A percentile compares a stretch with the other conserved stretches of the same genome.
These are phyloP conservation scores for Dichotomopilus funicola DNA, from an alignment of 2,329 filamentous ascomycete species.

Conservation along the genomic window DNA sequence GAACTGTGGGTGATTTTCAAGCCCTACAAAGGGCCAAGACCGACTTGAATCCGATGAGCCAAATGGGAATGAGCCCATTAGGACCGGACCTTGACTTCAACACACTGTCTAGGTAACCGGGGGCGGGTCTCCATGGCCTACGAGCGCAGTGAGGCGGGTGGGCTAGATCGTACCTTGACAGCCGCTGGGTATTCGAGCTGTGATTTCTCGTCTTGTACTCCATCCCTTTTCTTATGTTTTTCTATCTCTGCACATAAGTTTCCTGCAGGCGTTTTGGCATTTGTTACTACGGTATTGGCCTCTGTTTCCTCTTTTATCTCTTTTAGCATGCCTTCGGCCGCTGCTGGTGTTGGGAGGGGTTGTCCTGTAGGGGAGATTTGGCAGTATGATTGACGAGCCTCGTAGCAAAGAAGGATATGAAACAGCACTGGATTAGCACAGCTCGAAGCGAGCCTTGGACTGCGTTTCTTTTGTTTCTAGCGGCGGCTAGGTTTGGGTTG, in stretches of 20 bases:
- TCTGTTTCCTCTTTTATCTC: too few relatives aligned
- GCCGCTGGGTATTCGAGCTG: too few relatives aligned
- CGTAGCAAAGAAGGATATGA: slow-evolving; percentile 9
- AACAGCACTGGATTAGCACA: background rate
- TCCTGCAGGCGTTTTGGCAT: too few relatives aligned
- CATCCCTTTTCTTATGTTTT: slow-evolving; percentile 2
- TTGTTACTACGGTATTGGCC: too few relatives aligned
- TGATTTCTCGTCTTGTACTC: background rate
- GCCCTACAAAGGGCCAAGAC: slow-evolving; percentile 41
- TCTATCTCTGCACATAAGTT: background rate
- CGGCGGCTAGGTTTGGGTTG: background rate
- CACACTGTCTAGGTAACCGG: slow-evolving; percentile 28
- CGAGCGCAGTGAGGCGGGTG: too few relatives aligned
- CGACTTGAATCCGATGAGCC: slow-evolving; percentile 29
- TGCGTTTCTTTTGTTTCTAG: slow-evolving; percentile 8
- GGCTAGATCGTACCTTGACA: too few relatives aligned
- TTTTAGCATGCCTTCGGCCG: too few relatives aligned
- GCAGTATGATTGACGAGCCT: slow-evolving; percentile 10
- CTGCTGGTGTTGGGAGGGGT: too few relatives aligned
- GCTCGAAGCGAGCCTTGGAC: background rate
- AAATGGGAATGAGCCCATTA: slow-evolving; percentile 22
- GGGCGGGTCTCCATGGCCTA: too few relatives aligned
- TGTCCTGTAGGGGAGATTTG: background rate
- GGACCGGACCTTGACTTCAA: slow-evolving; percentile 37
- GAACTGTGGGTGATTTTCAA: slow-evolving; percentile 45